These are phyloP conservation scores for Yamadazyma kitorensis DNA, from an alignment of 805 yeast genomes.

Conservation along the genomic window DNA sequence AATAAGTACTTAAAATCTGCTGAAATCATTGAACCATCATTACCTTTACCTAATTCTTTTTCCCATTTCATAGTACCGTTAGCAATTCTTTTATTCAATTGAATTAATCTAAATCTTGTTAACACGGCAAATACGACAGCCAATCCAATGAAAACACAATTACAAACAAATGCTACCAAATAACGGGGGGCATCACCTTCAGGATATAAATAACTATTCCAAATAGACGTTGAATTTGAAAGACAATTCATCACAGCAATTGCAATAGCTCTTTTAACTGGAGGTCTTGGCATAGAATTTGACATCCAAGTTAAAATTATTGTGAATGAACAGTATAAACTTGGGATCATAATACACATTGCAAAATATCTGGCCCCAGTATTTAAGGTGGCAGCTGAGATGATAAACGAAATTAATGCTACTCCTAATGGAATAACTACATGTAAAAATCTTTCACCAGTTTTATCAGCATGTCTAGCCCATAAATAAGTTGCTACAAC, in stretches of 20 bases:
- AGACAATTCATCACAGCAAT: constrained; percentile 55
- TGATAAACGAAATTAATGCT: constrained; percentile 45
- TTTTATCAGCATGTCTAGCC: constrained; percentile 55
- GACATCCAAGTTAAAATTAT: constrained; percentile 55
- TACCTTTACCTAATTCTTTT: constrained; percentile 45
- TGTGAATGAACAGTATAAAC: constrained; percentile 53
- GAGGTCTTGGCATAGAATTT: constrained; percentile 55
- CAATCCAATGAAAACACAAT: constrained; percentile 44
- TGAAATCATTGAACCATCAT: constrained; percentile 39
- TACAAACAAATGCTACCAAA: constrained; percentile 45
- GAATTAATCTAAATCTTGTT: constrained; percentile 35
- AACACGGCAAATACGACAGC: constrained; percentile 39
- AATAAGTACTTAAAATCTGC: constrained; percentile 44
- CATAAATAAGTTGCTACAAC: constrained; percentile 49
- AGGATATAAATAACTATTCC: constrained; percentile 54
- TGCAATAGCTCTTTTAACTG: constrained; percentile 57
- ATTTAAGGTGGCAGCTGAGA: constrained; percentile 48
- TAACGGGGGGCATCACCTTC: constrained; percentile 44
- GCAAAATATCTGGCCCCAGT: constrained; percentile 59
- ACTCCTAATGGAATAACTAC: constrained; percentile 41
- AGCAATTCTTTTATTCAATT: constrained; percentile 41
- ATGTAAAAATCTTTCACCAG: constrained; percentile 55
- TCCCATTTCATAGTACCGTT: constrained; percentile 50
- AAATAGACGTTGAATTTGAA: constrained; percentile 54
- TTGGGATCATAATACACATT: constrained; percentile 58